These are phyloP conservation scores for Cymbidium sinense DNA, from an alignment of 106 monocot species.

Conservation along the genomic window DNA sequence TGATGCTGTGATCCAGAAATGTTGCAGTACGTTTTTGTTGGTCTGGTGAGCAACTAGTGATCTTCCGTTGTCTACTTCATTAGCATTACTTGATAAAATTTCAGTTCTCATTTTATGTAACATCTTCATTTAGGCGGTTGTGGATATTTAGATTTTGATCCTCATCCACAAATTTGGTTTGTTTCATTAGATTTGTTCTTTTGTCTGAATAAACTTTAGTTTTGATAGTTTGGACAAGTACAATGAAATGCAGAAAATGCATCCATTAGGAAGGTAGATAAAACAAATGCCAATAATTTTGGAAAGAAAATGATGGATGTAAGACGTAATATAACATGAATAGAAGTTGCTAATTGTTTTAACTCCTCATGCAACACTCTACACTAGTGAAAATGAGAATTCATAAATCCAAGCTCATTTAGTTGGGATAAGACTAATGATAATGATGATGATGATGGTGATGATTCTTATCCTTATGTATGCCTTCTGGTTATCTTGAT, in stretches of 20 bases:
- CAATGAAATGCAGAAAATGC: not conserved
- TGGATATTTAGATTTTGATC: not conserved
- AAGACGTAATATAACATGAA: not conserved
- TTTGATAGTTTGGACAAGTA: not conserved
- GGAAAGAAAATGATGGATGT: not conserved
- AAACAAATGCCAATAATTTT: not conserved
- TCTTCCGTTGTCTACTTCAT: not conserved
- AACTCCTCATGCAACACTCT: too few species aligned
- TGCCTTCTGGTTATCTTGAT: too few species aligned
- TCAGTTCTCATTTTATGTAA: not conserved
- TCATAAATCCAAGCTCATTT: too few species aligned
- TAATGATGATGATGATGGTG: too few species aligned
- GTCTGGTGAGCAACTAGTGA: conserved; percentile 50
- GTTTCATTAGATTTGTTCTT: not conserved
- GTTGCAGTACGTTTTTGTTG: conserved; percentile 88
- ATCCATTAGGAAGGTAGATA: not conserved
- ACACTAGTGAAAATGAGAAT: too few species aligned
- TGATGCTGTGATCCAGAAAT: conserved; percentile 59
- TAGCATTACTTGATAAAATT: not conserved
- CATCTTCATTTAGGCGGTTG: not conserved
- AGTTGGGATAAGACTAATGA: too few species aligned
- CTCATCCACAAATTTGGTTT: not conserved
- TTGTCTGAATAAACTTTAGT: not conserved
- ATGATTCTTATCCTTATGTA: too few species aligned
- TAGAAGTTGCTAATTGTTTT: too few species aligned